phyloP scores from a whole-genome alignment of 1,139 yeast genomes.

The Lodderomyces orthopsilosis region DNA sequence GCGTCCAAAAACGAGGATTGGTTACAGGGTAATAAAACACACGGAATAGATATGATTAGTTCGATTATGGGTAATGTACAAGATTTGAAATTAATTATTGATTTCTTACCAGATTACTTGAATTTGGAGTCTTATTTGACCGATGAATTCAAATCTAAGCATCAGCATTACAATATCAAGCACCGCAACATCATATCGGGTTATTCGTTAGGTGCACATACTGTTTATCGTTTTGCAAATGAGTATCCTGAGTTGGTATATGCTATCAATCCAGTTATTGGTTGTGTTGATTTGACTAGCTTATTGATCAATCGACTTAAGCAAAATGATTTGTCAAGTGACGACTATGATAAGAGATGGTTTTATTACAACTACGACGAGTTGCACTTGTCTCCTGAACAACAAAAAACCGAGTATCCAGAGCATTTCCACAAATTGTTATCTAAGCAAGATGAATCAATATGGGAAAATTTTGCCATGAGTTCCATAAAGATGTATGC shows the following conservation, averaged over 20 bases:
- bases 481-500: conserved; percentile 35
- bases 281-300: conserved; percentile 43
- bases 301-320: conserved; percentile 39
- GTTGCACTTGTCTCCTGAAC: conserved; percentile 25
- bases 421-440: conserved; percentile 35
- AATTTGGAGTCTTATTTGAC: conserved; percentile 31
- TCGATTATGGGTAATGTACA: conserved; percentile 49
- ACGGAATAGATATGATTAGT: conserved; percentile 54
- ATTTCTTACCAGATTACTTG: conserved; percentile 47
- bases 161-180: conserved; percentile 17
- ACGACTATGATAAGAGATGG: conserved; percentile 25
- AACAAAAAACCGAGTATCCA: conserved; percentile 30
- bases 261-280: conserved; percentile 47
- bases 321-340: conserved; percentile 16
- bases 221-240: conserved; percentile 46
- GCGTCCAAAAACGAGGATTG: conserved; percentile 39
- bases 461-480: conserved; percentile 38
- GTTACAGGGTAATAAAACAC: conserved; percentile 37
- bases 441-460: conserved; percentile 26
- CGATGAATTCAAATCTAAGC: conserved; percentile 19
- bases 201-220: conserved; percentile 62
- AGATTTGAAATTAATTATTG: conserved; percentile 48
- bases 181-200: conserved; percentile 47
- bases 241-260: conserved; percentile 37
- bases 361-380: conserved; percentile 38